Base-by-base conservation (phyloP, 169 alveolate genomes). In the Plasmodium relictum region DNA sequence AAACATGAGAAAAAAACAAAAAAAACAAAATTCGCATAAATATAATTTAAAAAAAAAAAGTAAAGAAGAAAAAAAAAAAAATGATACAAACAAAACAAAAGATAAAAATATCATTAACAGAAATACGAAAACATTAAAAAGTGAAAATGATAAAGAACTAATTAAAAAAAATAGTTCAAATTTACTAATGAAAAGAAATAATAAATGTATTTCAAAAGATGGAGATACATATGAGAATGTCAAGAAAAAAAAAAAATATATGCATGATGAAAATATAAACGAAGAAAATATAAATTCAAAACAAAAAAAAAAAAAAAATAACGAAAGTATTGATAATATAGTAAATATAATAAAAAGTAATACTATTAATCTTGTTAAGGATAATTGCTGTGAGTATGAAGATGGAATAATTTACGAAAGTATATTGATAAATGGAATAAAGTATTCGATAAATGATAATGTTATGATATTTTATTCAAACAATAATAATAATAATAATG, bases 361-460 rank as follows among this genome's bases (percentile, higher is more conserved):
- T 3, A 41, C 70, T n/a, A 50, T 63, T 0, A 50, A 10, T 48
- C 41, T 58, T 6, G 80, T 78, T 7, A 37, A 63, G 6, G 58
- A 56, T 7, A 66, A 78, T 37, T n/a, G 54, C 18, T 78, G 89
- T 44, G 80, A 78, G 22, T 78, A 78, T 45, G 52, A 78, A 65
- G 78, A 78, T 42, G 89, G 89, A 0, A 31, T 78, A n/a, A 78
- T 78, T 50, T 78, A 78, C 18, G 89, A 78, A 66, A 48, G 73
- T 37, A 2, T 78, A 6, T 3, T 48, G 7, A 78, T 78, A 10
- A 78, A 78, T 59, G 18, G 31, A 14, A 71, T 48, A 31, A 12
- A 78, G 31, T 78, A 78, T 24, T 9, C 63, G 10, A 78, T 78
- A 37, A 41, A 71, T 4, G 89, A 78, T 20, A 52, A 78, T 58